Base-by-base conservation (phyloP, 495 filamentous ascomycete species). In the Sporormia fimetaria region DNA sequence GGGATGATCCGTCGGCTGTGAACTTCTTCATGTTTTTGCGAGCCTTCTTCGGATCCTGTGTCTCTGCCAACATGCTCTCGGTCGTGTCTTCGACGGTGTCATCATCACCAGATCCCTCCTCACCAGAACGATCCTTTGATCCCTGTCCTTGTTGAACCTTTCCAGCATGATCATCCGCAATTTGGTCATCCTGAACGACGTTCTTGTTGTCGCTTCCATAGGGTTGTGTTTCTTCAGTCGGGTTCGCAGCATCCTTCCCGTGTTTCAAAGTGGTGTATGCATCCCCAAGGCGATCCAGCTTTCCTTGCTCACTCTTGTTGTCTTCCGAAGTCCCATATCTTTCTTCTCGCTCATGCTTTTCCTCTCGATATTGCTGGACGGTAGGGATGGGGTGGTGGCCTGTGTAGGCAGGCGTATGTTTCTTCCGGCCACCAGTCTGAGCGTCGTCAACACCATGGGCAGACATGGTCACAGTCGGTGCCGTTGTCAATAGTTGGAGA, bases 381-480 rank as follows among this genome's bases (percentile, higher is more conserved):
- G 75, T 81, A 11, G 77, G 77, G 18, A 82, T 67, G 0, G 70
- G 70, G 47, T 80, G 73, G 36, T 67, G 65, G 3, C 63, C 57
- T 8, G 61, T 70, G 54, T 78, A 76, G 7, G 73, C 69, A 6
- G 65, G 61, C 21, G 60, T 61, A 40, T 74, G 65, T 15, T 63
- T 66, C 34, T 62, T 32, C 30, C 64, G 63, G 14, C 54, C 56
- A 8, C 57, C 46, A n/a, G 61, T 63, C 21, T 70, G 59, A 4
- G 65, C 63, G 41, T 71, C 68, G 2, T 66, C 63, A 26, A 52
- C 46, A 16, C 47, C 52, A 15, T n/a, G n/a, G n/a, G n/a, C n/a
- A n/a, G n/a, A n/a, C n/a, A n/a, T n/a, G n/a, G n/a, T n/a, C n/a
- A n/a, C n/a, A n/a, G n/a, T n/a, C n/a, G n/a, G n/a, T n/a, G n/a